Evolutionary conservation across 192 early-diverging fungal species (phyloP), one percentile per base, ranked within the genome.

Genomic region (Linnemannia hyalina): DNA sequence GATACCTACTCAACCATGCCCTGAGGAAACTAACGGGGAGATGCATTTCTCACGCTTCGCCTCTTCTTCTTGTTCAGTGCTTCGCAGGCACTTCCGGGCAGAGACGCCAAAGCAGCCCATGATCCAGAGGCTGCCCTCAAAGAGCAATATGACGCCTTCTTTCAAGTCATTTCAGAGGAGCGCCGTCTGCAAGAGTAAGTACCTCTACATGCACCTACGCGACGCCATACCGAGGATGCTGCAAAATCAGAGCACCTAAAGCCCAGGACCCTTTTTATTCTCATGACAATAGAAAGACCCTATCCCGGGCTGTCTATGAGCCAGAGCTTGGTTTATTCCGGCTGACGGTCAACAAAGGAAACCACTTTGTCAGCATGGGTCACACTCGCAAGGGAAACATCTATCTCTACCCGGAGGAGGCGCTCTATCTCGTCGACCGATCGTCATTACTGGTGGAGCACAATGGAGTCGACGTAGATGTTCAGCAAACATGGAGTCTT

Each of bases 401-500:
- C 2, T 82, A 73, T 42, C 87, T 92, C 36, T 89, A 80, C 68
- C 85, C 85, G 4, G 91, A 92, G 69, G 91, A 92, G 81, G 85
- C 89, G 0, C 83, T 91, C 6, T 91, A 82, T 75, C 77, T 92
- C 22, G 75, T 91, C 36, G 84, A 88, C 29, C 81, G 91, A 65
- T 83, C 88, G 35, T 88, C 87, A 11, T 68, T 92, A 9, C 29
- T 77, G 11, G 81, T 89, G 3, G 73, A 83, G 8, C 71, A 83
- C 32, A 36, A 57, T 23, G 77, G 74, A 3, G 76, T 75, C 10
- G 65, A 77, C 0, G 60, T 88, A 44, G 76, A 74, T 8, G 76
- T 91, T 18, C 88, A 91, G 47, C 84, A 90, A 47, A 77, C 80
- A 71, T 85, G 83, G 83, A 77, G 69, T 35, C 22, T 85, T 8